Base-by-base conservation (phyloP, 306 rosid species). In the Pterocarpus macrocarpus region DNA sequence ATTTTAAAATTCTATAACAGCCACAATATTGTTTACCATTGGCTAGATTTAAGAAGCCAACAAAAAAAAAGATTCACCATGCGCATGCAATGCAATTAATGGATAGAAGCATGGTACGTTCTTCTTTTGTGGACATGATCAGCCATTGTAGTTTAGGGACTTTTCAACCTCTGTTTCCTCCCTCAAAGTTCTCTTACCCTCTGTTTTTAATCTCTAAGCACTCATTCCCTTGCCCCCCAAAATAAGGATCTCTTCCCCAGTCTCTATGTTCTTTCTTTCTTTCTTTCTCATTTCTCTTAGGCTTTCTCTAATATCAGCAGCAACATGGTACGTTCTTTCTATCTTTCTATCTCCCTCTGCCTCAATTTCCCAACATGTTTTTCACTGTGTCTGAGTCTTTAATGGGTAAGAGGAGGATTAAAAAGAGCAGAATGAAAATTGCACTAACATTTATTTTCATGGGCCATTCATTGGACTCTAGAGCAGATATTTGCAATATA, bases 271-370 rank as follows among this genome's bases (percentile, higher is more conserved):
- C 71, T 69, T 52, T 66, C 68, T 43, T 47, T 47, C 53, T 47
- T 69, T 88, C 89, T 68, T 82, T 80, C 36, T 80, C 91, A 39
- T 82, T 85, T 84, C 61, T 64, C 34, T 44, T 39, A 62, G 43
- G 69, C 44, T 68, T 69, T 82, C 57, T 66, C 79, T 43, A 83
- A 49, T 74, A 58, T 70, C 32, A 34, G 28, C 43, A 44, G 53
- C 87, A 88, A 79, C 83, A 91, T 91, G 97, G 94, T 91, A 91
- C 8, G 84, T 75, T 69, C n/a, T 44, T 69, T 64, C 14, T 22
- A 15, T 70, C 22, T 77, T 77, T 74, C 53, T 43, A 28, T 56
- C 64, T n/a, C 35, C 8, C 50, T n/a, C 36, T 32, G 9, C 4
- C 22, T 50, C 73, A 64, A 15, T 5, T 76, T 63, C 13, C 5